Conservation (phyloP, 805 yeast genomes). For the Candida nitratophila region DNA sequence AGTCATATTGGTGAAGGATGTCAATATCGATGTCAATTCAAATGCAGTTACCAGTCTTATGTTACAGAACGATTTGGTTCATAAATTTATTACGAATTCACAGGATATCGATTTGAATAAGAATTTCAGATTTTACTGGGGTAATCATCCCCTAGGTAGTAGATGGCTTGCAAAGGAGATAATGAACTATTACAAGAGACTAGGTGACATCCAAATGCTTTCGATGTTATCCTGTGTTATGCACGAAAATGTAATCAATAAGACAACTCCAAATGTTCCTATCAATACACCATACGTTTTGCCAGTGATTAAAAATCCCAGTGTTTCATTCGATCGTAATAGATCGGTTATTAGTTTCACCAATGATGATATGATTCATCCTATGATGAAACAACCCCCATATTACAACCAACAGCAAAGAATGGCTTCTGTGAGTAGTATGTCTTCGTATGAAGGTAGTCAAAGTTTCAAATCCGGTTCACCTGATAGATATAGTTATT, state of each 20-base stretch:
- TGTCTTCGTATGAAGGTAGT: conserved; percentile 5
- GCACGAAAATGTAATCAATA: conserved; percentile 32
- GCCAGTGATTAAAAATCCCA: conserved; percentile 1
- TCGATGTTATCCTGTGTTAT: conserved; percentile 80
- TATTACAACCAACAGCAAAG: conserved; percentile 1
- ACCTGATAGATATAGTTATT: conserved; percentile 20
- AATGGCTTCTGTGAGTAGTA: conserved; percentile 7
- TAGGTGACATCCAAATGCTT: conserved; percentile 77
- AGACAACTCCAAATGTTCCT: conserved; percentile 28
- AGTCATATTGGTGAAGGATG: conserved; percentile 37
- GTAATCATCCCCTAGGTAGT: conserved; percentile 71
- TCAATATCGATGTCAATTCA: conserved; percentile 15
- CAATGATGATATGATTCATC: not conserved
- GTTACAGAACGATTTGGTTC: conserved; percentile 8
- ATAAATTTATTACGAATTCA: conserved; percentile 10
- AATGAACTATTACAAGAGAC: conserved; percentile 53
- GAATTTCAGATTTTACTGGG: conserved; percentile 54
- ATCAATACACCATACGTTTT: conserved; percentile 37
- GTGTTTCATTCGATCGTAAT: conserved; percentile 1
- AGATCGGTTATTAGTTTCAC: not conserved
- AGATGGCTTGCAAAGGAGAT: conserved; percentile 57
- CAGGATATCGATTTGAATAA: conserved; percentile 7
- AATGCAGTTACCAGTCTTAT: conserved; percentile 4
- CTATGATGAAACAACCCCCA: not conserved
- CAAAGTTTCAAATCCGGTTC: conserved; percentile 19